Conservation (phyloP, 208 protist species). For the Trypanosoma theileri region DNA sequence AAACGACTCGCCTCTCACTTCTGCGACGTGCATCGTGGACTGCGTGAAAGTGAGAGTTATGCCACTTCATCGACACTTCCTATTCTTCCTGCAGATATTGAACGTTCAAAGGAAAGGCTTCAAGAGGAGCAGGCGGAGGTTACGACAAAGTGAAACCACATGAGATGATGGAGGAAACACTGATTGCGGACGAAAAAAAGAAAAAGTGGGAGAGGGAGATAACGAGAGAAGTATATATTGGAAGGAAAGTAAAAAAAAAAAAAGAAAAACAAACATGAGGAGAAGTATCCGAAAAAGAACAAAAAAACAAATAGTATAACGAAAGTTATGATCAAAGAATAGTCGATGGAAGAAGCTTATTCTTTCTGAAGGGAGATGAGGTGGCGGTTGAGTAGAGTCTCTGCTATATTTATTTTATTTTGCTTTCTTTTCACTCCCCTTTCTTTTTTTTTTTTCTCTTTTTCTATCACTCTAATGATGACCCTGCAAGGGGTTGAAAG, state of each 20-base stretch:
- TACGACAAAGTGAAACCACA: too few species aligned
- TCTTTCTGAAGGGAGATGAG: too few species aligned
- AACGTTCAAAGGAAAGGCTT: slow-evolving; percentile 29
- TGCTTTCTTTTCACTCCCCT: slow-evolving; percentile 17
- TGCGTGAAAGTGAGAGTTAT: slow-evolving; percentile 51
- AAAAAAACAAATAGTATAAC: background rate
- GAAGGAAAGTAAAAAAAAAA: slow-evolving; percentile 11
- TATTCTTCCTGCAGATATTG: slow-evolving; percentile 48
- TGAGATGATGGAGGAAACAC: too few species aligned
- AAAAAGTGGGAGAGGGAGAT: slow-evolving; percentile 6
- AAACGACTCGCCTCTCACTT: slow-evolving; percentile 36
- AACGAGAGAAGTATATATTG: background rate
- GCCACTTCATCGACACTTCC: slow-evolving; percentile 39
- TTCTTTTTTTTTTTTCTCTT: slow-evolving; percentile 5
- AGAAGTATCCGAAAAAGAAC: background rate
- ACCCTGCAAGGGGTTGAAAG: background rate
- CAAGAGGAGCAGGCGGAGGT: slow-evolving; percentile 6
- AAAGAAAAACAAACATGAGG: background rate
- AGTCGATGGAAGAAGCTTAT: too few species aligned
- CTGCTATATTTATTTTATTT: background rate
- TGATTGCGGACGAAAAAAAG: background rate
- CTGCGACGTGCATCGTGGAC: slow-evolving; percentile 61
- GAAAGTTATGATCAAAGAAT: background rate
- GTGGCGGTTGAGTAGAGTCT: background rate
- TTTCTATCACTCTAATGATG: too few species aligned